Evolutionary conservation across 495 filamentous ascomycete species (phyloP).

Genomic region (Neurospora sp.): DNA sequence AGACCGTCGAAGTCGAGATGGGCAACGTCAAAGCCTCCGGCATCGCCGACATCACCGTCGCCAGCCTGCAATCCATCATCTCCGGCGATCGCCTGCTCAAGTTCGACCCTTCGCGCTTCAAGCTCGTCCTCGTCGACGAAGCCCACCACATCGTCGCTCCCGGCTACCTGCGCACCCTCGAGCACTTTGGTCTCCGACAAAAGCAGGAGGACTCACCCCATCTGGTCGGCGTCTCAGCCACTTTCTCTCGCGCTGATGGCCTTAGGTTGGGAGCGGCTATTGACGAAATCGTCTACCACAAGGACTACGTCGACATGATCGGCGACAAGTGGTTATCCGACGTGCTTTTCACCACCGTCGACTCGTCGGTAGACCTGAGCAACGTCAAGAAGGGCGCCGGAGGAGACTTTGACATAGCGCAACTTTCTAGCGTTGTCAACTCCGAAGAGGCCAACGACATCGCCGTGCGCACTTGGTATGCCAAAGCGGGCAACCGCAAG

Average conservation of each 20-base stretch:
- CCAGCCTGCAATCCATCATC: slow-evolving; percentile 73
- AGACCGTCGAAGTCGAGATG: slow-evolving; percentile 84
- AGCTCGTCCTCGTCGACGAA: slow-evolving; percentile 90
- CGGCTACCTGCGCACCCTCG: slow-evolving; percentile 60
- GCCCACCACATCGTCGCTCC: slow-evolving; percentile 93
- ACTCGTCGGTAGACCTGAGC: slow-evolving; percentile 66
- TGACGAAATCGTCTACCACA: slow-evolving; percentile 95
- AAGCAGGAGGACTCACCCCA: slow-evolving; percentile 47
- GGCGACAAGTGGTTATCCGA: slow-evolving; percentile 73
- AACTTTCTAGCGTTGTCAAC: slow-evolving; percentile 74
- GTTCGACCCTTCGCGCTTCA: slow-evolving; percentile 71
- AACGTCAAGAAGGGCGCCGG: slow-evolving; percentile 45
- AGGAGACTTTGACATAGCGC: slow-evolving; percentile 68
- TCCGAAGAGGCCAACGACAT: slow-evolving; percentile 67
- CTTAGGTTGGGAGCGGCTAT: slow-evolving; percentile 78
- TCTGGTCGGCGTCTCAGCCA: slow-evolving; percentile 88
- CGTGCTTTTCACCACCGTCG: slow-evolving; percentile 87
- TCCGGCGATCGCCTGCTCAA: slow-evolving; percentile 66
- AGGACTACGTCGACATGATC: slow-evolving; percentile 96
- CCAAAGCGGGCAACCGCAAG: slow-evolving; percentile 57
- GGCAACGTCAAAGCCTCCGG: slow-evolving; percentile 63
- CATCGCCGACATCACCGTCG: slow-evolving; percentile 82
- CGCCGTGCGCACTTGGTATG: slow-evolving; percentile 74
- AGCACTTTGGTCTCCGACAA: slow-evolving; percentile 61
- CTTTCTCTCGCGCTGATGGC: slow-evolving; percentile 82